Conservation (phyloP, 805 yeast species). For the Ogataea siamensis region DNA sequence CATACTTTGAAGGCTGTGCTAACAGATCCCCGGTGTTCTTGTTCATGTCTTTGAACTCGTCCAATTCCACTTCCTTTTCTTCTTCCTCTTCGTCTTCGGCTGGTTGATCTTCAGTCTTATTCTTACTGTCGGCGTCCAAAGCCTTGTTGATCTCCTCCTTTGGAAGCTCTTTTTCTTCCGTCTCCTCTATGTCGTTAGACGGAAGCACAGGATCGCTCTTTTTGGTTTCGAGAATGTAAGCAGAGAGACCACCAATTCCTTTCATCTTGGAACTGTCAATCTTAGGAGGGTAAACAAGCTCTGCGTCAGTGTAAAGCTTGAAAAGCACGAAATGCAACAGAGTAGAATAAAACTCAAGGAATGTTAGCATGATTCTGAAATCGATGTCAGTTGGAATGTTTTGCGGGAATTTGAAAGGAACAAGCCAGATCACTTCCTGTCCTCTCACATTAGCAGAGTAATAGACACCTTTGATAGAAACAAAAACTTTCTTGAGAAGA, state of each 20-base stretch:
- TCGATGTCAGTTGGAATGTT: slow-evolving; percentile 92
- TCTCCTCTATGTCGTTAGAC: slow-evolving; percentile 23
- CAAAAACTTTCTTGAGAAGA: slow-evolving; percentile 82
- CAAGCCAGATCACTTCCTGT: slow-evolving; percentile 93
- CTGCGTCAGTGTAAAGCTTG: slow-evolving; percentile 82
- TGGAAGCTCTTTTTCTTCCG: slow-evolving; percentile 39
- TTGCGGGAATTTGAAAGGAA: slow-evolving; percentile 96
- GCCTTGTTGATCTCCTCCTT: slow-evolving; percentile 47
- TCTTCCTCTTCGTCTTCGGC: slow-evolving; percentile 42
- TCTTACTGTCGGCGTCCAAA: slow-evolving; percentile 49
- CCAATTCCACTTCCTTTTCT: slow-evolving; percentile 54
- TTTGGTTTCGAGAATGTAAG: slow-evolving; percentile 70
- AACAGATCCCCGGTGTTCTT: slow-evolving; percentile 68
- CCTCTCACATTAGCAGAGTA: slow-evolving; percentile 89
- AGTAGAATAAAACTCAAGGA: slow-evolving; percentile 93
- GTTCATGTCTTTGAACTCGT: slow-evolving; percentile 64
- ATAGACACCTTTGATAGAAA: slow-evolving; percentile 95
- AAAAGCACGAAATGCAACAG: slow-evolving; percentile 81
- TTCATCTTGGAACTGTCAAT: slow-evolving; percentile 70
- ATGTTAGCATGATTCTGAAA: slow-evolving; percentile 94
- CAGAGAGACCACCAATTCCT: slow-evolving; percentile 85
- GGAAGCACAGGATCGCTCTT: slow-evolving; percentile 40
- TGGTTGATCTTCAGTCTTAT: slow-evolving; percentile 37
- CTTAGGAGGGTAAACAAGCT: slow-evolving; percentile 87
- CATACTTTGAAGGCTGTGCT: slow-evolving; percentile 64